Conservation (phyloP, 305 asterid species). For the Nicotiana rustica region DNA sequence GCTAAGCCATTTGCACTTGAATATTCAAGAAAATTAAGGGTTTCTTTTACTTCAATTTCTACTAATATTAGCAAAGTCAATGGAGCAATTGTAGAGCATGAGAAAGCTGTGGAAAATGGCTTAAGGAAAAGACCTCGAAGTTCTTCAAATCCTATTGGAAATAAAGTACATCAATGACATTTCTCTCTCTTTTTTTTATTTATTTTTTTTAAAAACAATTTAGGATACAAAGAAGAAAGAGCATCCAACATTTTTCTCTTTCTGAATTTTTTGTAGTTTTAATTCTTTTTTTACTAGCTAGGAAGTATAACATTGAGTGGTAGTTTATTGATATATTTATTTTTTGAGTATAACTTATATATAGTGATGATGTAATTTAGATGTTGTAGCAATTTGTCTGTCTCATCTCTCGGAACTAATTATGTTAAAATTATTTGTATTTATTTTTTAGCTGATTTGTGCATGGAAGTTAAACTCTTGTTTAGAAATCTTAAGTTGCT, state of each 20-base stretch:
- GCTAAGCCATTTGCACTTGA: neutral
- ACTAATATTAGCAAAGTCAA: conserved; percentile 43
- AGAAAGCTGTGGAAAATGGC: conserved; percentile 53
- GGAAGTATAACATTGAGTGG: neutral
- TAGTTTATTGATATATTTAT: neutral
- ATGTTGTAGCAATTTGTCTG: too few relatives aligned
- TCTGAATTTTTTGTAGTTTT: neutral
- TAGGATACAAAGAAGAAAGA: conserved; percentile 41
- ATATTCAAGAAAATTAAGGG: conserved; percentile 53
- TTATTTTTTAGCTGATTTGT: too few relatives aligned
- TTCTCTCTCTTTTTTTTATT: neutral
- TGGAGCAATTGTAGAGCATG: conserved; percentile 45
- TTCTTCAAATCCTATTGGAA: conserved; percentile 67
- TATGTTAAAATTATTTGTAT: too few relatives aligned
- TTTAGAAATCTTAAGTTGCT: neutral
- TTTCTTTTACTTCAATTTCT: conserved; percentile 41
- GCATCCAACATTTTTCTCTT: conserved; percentile 32
- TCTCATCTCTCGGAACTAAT: too few relatives aligned
- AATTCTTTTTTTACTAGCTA: neutral
- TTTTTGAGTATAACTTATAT: too few relatives aligned
- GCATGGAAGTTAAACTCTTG: too few relatives aligned
- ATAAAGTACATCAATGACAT: conserved; percentile 43
- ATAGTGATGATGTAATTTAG: too few relatives aligned
- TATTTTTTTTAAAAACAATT: neutral
- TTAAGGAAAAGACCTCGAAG: conserved; percentile 61